Evolutionary conservation across 768 basidiomycete species (phyloP).

Genomic region (Podaxis sp.): DNA sequence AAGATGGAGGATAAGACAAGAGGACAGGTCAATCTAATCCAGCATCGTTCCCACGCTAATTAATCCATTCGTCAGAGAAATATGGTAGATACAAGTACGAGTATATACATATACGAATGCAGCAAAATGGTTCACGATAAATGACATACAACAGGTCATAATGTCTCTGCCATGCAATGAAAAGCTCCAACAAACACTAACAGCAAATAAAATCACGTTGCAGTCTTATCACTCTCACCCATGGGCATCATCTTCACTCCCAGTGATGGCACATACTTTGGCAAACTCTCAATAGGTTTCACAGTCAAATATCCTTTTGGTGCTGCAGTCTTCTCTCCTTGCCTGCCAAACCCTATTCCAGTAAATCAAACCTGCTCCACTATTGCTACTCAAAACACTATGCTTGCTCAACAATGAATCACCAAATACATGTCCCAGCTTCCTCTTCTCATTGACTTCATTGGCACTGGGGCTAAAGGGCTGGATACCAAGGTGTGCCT

Average conservation of each 20-base stretch:
- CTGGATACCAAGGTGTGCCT: constrained; percentile 44
- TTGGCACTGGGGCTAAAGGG: neutral
- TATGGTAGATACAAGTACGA: neutral
- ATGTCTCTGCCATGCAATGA: neutral
- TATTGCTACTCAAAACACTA: constrained; percentile 18
- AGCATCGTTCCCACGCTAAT: neutral
- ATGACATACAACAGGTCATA: neutral
- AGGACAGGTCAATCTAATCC: neutral
- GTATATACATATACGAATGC: neutral
- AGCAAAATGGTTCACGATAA: neutral
- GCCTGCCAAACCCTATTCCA: constrained; percentile 67
- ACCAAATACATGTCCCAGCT: constrained; percentile 8
- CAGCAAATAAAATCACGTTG: neutral
- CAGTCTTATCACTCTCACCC: neutral
- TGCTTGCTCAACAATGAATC: constrained; percentile 13
- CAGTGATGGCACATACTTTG: constrained; percentile 17
- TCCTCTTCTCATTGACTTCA: constrained; percentile 15
- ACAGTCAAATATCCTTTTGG: constrained; percentile 49
- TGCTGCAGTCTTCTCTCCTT: constrained; percentile 77
- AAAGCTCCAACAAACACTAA: neutral
- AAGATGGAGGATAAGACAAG: neutral
- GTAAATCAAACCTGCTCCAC: constrained; percentile 38
- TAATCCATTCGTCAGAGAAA: neutral
- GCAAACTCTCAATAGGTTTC: constrained; percentile 31
- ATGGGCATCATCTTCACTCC: neutral